phyloP scores from a whole-genome alignment of 495 filamentous ascomycete species.

The Aspergillus homomorphus region DNA sequence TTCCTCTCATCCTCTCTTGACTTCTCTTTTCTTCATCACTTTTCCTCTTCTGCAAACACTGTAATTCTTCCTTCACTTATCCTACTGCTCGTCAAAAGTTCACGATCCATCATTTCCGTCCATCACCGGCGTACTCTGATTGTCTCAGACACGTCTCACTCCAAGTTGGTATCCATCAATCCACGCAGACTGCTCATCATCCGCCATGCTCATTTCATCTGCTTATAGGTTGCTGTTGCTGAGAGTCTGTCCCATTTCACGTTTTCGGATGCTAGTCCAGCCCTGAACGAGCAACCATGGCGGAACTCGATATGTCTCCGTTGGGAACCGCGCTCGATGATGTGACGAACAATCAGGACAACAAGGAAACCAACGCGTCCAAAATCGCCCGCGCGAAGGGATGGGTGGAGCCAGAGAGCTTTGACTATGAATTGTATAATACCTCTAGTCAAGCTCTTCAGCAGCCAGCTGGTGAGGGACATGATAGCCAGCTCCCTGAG shows the following conservation, averaged over 20 bases:
- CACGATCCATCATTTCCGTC: background rate
- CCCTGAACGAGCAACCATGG: conserved; percentile 12
- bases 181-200: background rate
- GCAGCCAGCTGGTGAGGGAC: conserved; percentile 23
- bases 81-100: background rate
- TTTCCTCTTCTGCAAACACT: too few species aligned
- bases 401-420: conserved; percentile 52
- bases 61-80: background rate
- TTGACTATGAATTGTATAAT: conserved; percentile 53
- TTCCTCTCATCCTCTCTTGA: background rate
- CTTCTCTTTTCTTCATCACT: too few species aligned
- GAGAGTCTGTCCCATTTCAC: too few species aligned
- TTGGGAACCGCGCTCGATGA: conserved; percentile 35
- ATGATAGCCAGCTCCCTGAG: conserved; percentile 16
- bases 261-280: background rate
- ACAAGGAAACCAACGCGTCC: conserved; percentile 30
- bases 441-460: conserved; percentile 30
- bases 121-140: background rate
- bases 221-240: too few species aligned
- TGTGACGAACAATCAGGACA: conserved; percentile 30
- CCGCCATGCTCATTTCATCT: background rate
- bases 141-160: background rate
- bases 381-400: conserved; percentile 37
- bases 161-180: background rate
- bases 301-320: conserved; percentile 21